Percentiles rank a stretch among this genome's conserved stretches.
phyloP scores from a whole-genome alignment of 192 early-diverging fungal genomes.

The Rhizophagus sp. region DNA sequence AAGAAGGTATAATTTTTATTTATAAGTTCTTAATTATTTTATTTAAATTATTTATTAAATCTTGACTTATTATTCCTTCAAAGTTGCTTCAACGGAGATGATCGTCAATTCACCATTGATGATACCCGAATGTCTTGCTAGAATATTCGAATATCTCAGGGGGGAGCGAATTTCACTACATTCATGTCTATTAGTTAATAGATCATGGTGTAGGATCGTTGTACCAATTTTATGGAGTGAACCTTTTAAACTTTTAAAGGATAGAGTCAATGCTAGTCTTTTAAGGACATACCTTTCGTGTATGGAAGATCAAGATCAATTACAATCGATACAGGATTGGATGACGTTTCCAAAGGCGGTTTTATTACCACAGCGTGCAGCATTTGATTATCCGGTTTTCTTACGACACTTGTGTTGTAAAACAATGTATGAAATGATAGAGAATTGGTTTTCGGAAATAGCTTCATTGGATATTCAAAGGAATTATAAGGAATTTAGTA shows the following conservation, averaged over 20 bases:
- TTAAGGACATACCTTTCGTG: neutral
- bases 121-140: slow-evolving; percentile 6
- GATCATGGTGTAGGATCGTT: slow-evolving; percentile 9
- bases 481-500: neutral
- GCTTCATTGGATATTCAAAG: neutral
- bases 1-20: neutral
- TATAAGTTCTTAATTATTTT: neutral
- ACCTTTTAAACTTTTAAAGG: slow-evolving; percentile 7
- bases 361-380: neutral
- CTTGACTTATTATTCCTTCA: neutral
- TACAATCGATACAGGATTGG: neutral
- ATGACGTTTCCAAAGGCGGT: neutral
- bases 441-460: neutral
- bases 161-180: neutral
- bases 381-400: neutral
- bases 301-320: neutral
- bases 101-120: neutral
- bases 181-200: neutral
- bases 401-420: neutral
- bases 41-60: neutral
- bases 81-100: slow-evolving; percentile 1
- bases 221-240: slow-evolving; percentile 7
- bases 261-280: neutral
- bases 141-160: slow-evolving; percentile 3
- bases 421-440: neutral